Evolutionary conservation across 345 rosid genomes (phyloP), one percentile per base, ranked within the genome.

Genomic region (Crucihimalaya himalaica): DNA sequence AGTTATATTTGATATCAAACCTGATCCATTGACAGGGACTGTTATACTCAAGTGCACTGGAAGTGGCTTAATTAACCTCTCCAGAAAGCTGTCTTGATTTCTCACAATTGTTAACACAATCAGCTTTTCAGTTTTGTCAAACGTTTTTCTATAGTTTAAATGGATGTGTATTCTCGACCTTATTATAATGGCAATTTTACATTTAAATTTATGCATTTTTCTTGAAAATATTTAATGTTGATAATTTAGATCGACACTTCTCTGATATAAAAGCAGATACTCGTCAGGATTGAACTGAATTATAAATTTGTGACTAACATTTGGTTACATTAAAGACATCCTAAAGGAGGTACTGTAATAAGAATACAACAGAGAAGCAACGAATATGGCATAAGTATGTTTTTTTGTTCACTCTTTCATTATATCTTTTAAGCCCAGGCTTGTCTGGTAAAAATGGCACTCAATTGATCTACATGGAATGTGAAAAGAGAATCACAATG

Each of bases 1-100:
- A n/a, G 85, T 89, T 53, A 76, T 40, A 14, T 92, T 92, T 76
- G 80, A 19, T 19, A 84, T 96, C 19, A 83, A 66, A 77, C 90
- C 96, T 32, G 99, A 90, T 72, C 88, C 96, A 14, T 52, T 81
- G 0, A 86, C 97, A 3, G 85, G 85, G 76, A 92, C 98, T 5
- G 91, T 90, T 25, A 71, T 84, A 27, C 93, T 92, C 40, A 85
- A 72, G 75, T 89, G 99, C 63, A 68, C 83, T 59, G 98, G 98
- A 39, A 81, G 87, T n/a, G 98, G 99, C 50, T 67, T 89, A 80
- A 76, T 72, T 77, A 92, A 90, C 76, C 86, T 96, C 15, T 85
- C 95, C 6, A 88, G 90, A 64, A 92, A 87, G 86, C 45, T 80
- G 37, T 85, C 97, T 34, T 95, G 71, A 77, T 71, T 66, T 18